Percentiles rank a stretch among this genome's conserved stretches.
Evolutionary conservation across 164 flowering plant genomes (phyloP).

Genomic region (Dillenia suffruticosa): DNA sequence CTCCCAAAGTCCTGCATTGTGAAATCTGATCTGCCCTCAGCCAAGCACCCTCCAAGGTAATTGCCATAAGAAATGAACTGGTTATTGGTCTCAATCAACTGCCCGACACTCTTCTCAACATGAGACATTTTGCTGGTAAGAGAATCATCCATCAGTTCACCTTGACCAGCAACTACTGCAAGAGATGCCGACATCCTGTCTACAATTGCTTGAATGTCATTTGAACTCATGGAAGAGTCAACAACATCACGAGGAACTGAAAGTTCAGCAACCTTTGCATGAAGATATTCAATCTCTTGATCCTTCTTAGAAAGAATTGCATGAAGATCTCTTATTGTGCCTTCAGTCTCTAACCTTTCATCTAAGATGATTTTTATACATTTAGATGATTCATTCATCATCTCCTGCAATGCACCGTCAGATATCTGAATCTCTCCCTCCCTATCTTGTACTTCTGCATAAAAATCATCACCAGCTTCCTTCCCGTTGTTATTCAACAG

Average conservation of each 20-base stretch:
- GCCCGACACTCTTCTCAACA: conserved; percentile 36
- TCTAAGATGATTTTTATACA: conserved; percentile 32
- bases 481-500: conserved; percentile 17
- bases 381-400: conserved; percentile 49
- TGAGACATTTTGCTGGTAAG: conserved; percentile 32
- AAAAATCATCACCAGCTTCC: conserved; percentile 15
- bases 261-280: conserved; percentile 39
- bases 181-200: conserved; percentile 49
- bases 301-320: conserved; percentile 39
- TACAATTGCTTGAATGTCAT: conserved; percentile 25
- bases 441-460: conserved; percentile 20
- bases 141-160: conserved; percentile 37
- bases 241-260: conserved; percentile 32
- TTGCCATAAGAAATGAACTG: conserved; percentile 38
- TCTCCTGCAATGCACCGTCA: conserved; percentile 25
- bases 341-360: conserved; percentile 34
- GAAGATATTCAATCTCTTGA: conserved; percentile 60
- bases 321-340: conserved; percentile 47
- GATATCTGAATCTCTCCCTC: conserved; percentile 7
- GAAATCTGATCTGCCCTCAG: conserved; percentile 29
- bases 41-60: conserved; percentile 41
- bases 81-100: conserved; percentile 46
- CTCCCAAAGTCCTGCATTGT: conserved; percentile 31
- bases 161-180: conserved; percentile 27
- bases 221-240: conserved; percentile 22